phyloP scores from a whole-genome alignment of 495 filamentous ascomycete genomes.

The Peziza echinospora region DNA sequence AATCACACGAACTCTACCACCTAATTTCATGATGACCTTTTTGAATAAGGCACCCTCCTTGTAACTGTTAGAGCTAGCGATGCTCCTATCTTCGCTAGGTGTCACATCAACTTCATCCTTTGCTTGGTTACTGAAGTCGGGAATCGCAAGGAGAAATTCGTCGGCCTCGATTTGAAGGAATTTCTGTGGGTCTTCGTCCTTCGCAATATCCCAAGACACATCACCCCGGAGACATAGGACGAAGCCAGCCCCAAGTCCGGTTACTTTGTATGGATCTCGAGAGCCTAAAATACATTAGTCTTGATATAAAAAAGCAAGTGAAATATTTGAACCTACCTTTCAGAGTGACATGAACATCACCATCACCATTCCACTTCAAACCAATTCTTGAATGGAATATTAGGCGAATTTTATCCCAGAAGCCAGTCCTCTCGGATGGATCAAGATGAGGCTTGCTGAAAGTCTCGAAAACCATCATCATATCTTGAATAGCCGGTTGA shows the following conservation, averaged over 20 bases:
- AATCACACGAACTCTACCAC: slow-evolving; percentile 77
- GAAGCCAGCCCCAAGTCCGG: slow-evolving; percentile 79
- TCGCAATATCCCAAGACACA: slow-evolving; percentile 63
- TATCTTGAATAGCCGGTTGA: slow-evolving; percentile 94
- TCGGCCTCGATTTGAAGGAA: slow-evolving; percentile 93
- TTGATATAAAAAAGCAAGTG: not conserved
- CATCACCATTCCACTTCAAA: slow-evolving; percentile 80
- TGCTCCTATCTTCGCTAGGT: slow-evolving; percentile 38
- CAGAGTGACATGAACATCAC: slow-evolving; percentile 81
- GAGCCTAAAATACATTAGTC: slow-evolving; percentile 29
- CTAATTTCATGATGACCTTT: slow-evolving; percentile 96
- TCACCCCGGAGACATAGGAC: slow-evolving; percentile 95
- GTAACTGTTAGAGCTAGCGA: slow-evolving; percentile 39
- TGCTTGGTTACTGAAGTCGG: slow-evolving; percentile 77
- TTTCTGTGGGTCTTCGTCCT: slow-evolving; percentile 61
- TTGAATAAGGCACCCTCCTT: slow-evolving; percentile 68
- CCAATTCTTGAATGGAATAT: slow-evolving; percentile 83
- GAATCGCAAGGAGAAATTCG: slow-evolving; percentile 81
- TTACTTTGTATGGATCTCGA: slow-evolving; percentile 82
- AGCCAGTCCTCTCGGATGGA: slow-evolving; percentile 78
- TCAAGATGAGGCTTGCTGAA: slow-evolving; percentile 92
- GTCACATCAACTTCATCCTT: slow-evolving; percentile 37
- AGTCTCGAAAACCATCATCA: slow-evolving; percentile 98
- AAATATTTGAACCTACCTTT: slow-evolving; percentile 36
- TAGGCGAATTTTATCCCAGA: slow-evolving; percentile 97